A percentile compares a stretch with the other conserved stretches of the same genome.
phyloP scores from a whole-genome alignment of 2,329 filamentous ascomycete species.

The Cercospora canescens region DNA sequence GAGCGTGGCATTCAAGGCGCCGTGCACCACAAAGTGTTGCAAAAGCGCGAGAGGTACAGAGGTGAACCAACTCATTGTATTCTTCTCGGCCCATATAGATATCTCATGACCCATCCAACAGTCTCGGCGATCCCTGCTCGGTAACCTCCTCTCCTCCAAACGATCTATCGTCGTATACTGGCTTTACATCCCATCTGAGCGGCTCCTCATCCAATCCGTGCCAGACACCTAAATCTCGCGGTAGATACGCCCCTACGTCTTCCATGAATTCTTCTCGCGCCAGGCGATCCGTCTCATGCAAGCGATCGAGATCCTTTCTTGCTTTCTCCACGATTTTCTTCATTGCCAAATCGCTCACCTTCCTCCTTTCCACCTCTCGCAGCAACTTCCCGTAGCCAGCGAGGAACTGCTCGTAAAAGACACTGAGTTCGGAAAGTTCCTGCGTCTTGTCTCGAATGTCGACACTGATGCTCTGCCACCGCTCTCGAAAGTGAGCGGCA shows the following conservation, averaged over 20 bases:
- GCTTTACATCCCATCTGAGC: constrained; percentile 28
- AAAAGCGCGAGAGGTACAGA: too few relatives aligned
- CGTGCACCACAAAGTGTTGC: too few relatives aligned
- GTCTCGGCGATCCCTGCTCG: constrained; percentile 2
- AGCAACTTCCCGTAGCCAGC: constrained; percentile 82
- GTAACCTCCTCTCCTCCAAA: not conserved
- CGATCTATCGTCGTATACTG: constrained; percentile 11
- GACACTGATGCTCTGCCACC: constrained; percentile 74
- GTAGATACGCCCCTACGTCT: constrained; percentile 83
- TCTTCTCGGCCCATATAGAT: not conserved
- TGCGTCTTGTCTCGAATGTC: constrained; percentile 67
- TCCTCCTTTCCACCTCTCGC: constrained; percentile 77
- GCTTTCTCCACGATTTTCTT: constrained; percentile 75
- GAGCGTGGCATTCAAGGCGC: too few relatives aligned
- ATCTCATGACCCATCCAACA: constrained; percentile 14
- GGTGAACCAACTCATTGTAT: not conserved
- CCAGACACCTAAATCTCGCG: constrained; percentile 42
- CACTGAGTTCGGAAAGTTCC: constrained; percentile 73
- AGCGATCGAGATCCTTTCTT: constrained; percentile 70
- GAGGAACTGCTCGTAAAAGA: constrained; percentile 87
- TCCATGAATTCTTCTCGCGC: constrained; percentile 77
- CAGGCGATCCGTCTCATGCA: constrained; percentile 66
- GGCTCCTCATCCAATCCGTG: constrained; percentile 27
- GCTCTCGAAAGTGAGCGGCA: constrained; percentile 60
- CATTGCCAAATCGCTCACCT: constrained; percentile 71